These are phyloP conservation scores for Aspergillus phoenicis DNA, from an alignment of 2,329 filamentous ascomycete genomes.

Conservation along the genomic window DNA sequence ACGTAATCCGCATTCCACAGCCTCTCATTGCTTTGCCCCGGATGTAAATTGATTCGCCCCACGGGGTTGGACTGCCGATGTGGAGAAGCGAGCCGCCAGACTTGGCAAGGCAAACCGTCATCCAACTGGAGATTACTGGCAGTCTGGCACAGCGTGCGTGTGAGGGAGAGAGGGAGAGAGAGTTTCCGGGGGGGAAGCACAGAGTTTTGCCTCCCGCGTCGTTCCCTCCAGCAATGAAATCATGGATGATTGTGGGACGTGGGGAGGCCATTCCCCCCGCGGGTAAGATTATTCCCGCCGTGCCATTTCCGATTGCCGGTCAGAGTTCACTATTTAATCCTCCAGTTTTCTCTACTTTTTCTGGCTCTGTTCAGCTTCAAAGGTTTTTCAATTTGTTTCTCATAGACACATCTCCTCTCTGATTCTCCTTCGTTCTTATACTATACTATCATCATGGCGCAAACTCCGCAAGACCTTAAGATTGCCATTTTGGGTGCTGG, in stretches of 20 bases:
- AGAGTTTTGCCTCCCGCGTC: no score
- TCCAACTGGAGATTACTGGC: not conserved
- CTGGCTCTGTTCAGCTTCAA: not conserved
- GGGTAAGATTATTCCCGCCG: slow-evolving; percentile 20
- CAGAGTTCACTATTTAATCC: slow-evolving; percentile 5
- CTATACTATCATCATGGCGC: slow-evolving; percentile 26
- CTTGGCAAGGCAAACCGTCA: not conserved
- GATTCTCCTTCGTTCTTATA: not conserved
- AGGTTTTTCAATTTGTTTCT: not conserved
- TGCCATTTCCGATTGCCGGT: not conserved
- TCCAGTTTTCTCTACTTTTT: not conserved
- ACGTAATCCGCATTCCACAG: not conserved
- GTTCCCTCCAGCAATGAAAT: not conserved
- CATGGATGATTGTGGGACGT: slow-evolving; percentile 21
- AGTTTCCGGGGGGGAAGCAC: not conserved
- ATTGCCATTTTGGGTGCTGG: slow-evolving; percentile 54
- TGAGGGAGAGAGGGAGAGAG: no score
- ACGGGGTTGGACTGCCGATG: slow-evolving; percentile 15
- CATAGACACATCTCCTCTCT: not conserved
- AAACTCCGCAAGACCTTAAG: slow-evolving; percentile 38
- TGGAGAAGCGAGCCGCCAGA: slow-evolving; percentile 11
- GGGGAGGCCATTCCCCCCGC: slow-evolving; percentile 11
- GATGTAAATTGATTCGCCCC: slow-evolving; percentile 14
- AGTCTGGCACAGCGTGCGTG: no score
- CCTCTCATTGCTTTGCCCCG: not conserved